Percentiles rank a stretch among this genome's conserved stretches.
Evolutionary conservation across 345 rosid genomes (phyloP).

Genomic region (Eutrema yunnanense): DNA sequence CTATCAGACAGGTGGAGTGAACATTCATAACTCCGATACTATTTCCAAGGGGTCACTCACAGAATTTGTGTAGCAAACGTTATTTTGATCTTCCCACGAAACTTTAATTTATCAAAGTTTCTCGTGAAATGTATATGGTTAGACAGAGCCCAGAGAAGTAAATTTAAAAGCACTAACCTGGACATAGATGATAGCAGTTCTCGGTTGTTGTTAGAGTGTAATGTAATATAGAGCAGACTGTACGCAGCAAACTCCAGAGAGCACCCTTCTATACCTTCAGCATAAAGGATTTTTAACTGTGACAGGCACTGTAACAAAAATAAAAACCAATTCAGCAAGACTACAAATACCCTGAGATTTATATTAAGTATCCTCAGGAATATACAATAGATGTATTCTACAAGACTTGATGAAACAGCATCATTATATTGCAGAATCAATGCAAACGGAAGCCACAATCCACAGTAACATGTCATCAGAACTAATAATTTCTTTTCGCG

Average conservation of each 20-base stretch:
- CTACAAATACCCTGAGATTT: background rate
- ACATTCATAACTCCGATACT: background rate
- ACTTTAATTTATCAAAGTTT: background rate
- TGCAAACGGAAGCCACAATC: background rate
- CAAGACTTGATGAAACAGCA: constrained; percentile 3
- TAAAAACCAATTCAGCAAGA: constrained; percentile 11
- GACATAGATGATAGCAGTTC: constrained; percentile 88
- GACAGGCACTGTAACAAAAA: constrained; percentile 75
- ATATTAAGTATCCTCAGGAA: background rate
- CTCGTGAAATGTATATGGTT: background rate
- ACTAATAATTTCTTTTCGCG: background rate
- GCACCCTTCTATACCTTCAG: constrained; percentile 92
- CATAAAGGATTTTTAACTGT: constrained; percentile 85
- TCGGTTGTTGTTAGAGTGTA: constrained; percentile 83
- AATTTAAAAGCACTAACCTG: constrained; percentile 46
- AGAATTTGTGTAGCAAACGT: background rate
- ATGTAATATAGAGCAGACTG: constrained; percentile 70
- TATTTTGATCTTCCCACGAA: background rate
- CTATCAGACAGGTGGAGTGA: background rate
- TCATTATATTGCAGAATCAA: background rate
- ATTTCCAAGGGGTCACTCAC: background rate
- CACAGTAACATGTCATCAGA: background rate
- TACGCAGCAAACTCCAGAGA: constrained; percentile 92
- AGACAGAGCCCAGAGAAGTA: constrained; percentile 1
- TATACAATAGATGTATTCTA: constrained; percentile 4